Evolutionary conservation across 2,329 filamentous ascomycete species (phyloP), one percentile per base, ranked within the genome.

Genomic region (Stagonosporopsis vannaccii): DNA sequence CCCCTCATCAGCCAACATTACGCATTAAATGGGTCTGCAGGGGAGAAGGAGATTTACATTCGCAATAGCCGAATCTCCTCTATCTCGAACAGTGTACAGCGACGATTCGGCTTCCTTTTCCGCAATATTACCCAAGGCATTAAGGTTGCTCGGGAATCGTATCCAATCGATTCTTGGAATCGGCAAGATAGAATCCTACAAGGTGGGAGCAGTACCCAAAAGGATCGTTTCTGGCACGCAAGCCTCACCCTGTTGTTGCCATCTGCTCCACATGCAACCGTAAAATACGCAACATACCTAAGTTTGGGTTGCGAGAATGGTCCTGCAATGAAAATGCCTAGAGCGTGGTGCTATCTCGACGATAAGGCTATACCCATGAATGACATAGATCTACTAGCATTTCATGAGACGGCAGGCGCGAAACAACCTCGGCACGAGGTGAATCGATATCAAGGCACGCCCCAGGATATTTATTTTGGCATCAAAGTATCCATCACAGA

Each of bases 51-150:
- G n/a, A 43, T 63, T 0, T 66, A 60, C 28, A 59, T 66, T 12
- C 48, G 57, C n/a, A 60, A 62, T 25, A 58, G 30, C 35, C 46
- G 44, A 5, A 51, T 47, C 3, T 23, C 46, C 0, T 47, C 56
- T 3, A 53, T 63, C 11, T 23, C 36, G 9, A 53, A 49, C 17
- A 53, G 54, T 13, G 19, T 58, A 2, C 40, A 40, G 11, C 48
- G 60, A 0, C 49, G 57, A 15, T 56, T 46, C n/a, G 62, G 51
- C 1, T 63, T 63, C n/a, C 51, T 63, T 11, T 33, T 63, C 19
- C 53, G 58, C 2, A 52, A 48, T 3, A 20, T 58, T 6, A 36
- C 56, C 7, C 4, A 17, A 15, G 51, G 45, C 3, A 17, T 52
- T 2, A 1, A 26, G 8, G 20, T 52, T 2, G 47, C 56, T 19